These are phyloP conservation scores for Diplodia scrobiculata DNA, from an alignment of 2,329 filamentous ascomycete species.

Conservation along the genomic window DNA sequence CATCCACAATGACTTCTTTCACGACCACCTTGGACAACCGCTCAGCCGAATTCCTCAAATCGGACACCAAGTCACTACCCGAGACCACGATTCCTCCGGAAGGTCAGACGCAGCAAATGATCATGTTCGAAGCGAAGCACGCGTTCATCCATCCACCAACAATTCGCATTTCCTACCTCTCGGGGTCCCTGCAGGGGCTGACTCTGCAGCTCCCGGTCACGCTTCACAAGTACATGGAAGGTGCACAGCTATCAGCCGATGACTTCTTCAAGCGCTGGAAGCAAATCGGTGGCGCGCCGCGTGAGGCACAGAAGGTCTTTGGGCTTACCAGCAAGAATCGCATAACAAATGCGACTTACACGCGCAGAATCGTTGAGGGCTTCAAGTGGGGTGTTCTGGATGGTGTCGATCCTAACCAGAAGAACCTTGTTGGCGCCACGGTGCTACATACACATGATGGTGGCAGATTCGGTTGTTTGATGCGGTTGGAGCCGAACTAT, in stretches of 20 bases:
- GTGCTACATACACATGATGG: slow-evolving; percentile 75
- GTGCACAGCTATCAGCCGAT: slow-evolving; percentile 79
- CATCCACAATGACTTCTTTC: slow-evolving; percentile 81
- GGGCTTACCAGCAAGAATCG: slow-evolving; percentile 62
- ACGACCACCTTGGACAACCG: slow-evolving; percentile 87
- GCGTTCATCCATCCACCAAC: slow-evolving; percentile 85
- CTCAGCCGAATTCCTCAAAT: slow-evolving; percentile 68
- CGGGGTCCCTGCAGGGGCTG: slow-evolving; percentile 86
- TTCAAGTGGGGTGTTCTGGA: slow-evolving; percentile 88
- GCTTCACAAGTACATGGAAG: slow-evolving; percentile 96
- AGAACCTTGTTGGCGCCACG: slow-evolving; percentile 90
- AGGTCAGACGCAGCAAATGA: slow-evolving; percentile 84
- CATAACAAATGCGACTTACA: slow-evolving; percentile 70
- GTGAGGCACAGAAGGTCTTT: slow-evolving; percentile 89
- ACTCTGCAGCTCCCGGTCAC: slow-evolving; percentile 87
- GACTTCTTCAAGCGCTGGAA: slow-evolving; percentile 99
- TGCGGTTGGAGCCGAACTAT: slow-evolving; percentile 94
- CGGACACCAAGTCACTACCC: slow-evolving; percentile 85
- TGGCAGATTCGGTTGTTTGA: slow-evolving; percentile 89
- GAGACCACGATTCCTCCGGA: slow-evolving; percentile 76
- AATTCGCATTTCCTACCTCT: slow-evolving; percentile 90
- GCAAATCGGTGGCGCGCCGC: slow-evolving; percentile 85
- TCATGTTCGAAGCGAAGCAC: slow-evolving; percentile 86
- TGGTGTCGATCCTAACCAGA: slow-evolving; percentile 85
- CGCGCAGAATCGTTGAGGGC: slow-evolving; percentile 72